Evolutionary conservation across 2,329 filamentous ascomycete genomes (phyloP).

Genomic region (Epichloe bromicola): DNA sequence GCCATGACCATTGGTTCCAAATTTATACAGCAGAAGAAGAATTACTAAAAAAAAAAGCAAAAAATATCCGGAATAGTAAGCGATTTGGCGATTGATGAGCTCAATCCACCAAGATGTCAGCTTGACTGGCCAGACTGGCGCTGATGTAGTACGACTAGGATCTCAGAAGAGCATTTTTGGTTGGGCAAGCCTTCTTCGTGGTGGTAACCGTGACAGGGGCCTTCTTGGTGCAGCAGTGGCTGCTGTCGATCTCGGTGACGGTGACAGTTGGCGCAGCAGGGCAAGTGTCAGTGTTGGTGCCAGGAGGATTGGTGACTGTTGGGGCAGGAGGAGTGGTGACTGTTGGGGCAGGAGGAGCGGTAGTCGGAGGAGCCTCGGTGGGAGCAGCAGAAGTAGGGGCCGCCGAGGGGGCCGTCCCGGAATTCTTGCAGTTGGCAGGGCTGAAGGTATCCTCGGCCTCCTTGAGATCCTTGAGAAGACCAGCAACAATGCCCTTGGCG

Average conservation of each 20-base stretch:
- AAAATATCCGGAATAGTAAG: no score
- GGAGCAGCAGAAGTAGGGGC: background rate
- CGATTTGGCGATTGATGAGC: no score
- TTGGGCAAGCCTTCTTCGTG: slow-evolving; percentile 1
- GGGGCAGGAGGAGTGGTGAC: background rate
- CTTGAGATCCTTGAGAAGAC: background rate
- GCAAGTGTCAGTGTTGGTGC: background rate
- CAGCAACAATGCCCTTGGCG: background rate
- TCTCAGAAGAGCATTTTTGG: background rate
- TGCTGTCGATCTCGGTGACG: background rate
- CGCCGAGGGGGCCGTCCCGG: background rate
- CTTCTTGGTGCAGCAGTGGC: slow-evolving; percentile 1
- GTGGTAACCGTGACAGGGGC: background rate
- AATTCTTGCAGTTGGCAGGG: background rate
- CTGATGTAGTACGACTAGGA: background rate
- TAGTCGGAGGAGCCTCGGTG: background rate
- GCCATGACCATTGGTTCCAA: background rate
- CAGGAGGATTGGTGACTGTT: background rate
- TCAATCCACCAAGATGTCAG: no score
- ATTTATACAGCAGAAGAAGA: background rate
- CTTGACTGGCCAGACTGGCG: no score
- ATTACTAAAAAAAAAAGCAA: background rate
- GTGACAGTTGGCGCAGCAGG: slow-evolving; percentile 1
- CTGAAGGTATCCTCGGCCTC: background rate
- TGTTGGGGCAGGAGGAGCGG: background rate